Evolutionary conservation across 129 eudicot species (phyloP).

Genomic region (Centella asiatica): DNA sequence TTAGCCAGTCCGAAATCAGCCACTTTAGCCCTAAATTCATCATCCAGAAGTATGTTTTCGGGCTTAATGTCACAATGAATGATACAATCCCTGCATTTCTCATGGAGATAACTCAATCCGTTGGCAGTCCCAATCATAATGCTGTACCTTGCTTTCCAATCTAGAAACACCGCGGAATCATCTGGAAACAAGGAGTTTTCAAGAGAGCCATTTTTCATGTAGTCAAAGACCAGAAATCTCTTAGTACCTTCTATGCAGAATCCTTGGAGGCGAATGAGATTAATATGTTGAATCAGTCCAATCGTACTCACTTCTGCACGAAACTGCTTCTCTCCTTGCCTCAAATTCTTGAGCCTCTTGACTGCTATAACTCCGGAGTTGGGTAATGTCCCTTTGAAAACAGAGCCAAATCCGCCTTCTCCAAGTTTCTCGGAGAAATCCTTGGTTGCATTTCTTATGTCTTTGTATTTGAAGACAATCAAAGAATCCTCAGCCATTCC

Average conservation of each 20-base stretch:
- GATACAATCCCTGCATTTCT: constrained; percentile 18
- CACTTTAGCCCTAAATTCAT: constrained; percentile 7
- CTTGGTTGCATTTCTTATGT: constrained; percentile 8
- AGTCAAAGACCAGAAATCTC: constrained; percentile 12
- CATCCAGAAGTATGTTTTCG: constrained; percentile 13
- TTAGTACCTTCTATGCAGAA: constrained; percentile 13
- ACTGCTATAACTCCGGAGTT: constrained; percentile 8
- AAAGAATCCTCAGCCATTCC: not conserved
- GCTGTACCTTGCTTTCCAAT: constrained; percentile 16
- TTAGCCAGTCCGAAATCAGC: constrained; percentile 18
- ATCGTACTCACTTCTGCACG: constrained; percentile 20
- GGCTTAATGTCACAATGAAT: constrained; percentile 20
- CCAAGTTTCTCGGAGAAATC: constrained; percentile 18
- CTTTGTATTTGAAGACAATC: constrained; percentile 5
- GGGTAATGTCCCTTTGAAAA: constrained; percentile 14
- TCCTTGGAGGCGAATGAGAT: constrained; percentile 15
- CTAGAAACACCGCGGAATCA: not conserved
- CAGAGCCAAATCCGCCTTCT: constrained; percentile 18
- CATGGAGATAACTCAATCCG: constrained; percentile 15
- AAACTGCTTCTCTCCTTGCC: constrained; percentile 17
- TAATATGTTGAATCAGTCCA: constrained; percentile 14
- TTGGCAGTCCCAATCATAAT: constrained; percentile 15
- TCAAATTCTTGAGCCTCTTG: constrained; percentile 9
- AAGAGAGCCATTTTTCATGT: constrained; percentile 14
- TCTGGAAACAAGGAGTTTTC: constrained; percentile 5